Evolutionary conservation across 2,329 filamentous ascomycete genomes (phyloP), one percentile per base, ranked within the genome.

Genomic region (Trichoderma arundinaceum): DNA sequence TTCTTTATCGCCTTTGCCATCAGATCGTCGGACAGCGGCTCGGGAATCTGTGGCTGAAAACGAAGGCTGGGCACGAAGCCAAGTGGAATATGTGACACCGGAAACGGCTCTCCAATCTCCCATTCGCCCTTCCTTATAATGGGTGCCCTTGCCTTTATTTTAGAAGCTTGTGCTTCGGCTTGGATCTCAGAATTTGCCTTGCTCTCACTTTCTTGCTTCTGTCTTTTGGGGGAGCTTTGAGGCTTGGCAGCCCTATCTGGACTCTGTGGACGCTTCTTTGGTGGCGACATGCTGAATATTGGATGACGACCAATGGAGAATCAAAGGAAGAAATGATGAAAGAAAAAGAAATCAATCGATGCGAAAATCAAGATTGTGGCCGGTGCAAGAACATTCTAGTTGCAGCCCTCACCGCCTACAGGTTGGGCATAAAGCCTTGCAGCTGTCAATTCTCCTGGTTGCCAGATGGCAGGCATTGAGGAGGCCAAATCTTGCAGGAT

Each of bases 21-120:
- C 2, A 19, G 2, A 8, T 9, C 32, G 2, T 1, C 8, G 0
- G 17, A 7, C 4, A 13, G 5, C 10, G 2, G 5, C 3, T 3
- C 22, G 32, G 32, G 28, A 12, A 10, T 19, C 12, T n/a, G 43
- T 17, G 17, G 15, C 7, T 17, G 8, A n/a, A 43, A 43, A 4
- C 9, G 13, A 41, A 38, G 35, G 22, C 7, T 41, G 5, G 12
- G 35, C 4, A 56, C 2, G 1, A 38, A 22, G 7, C 19, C 2
- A 5, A 10, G 8, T 7, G 17, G n/a, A 22, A 38, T 15, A 1
- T 15, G n/a, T 8, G 10, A 13, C 10, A 1, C 5, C 7, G 17
- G 32, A 3, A 48, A 10, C 5, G 32, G 43, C 1, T 7, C 13
- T 38, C 13, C 13, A 39, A 13, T 7, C 8, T 4, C 2, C 32